Evolutionary conservation across 169 alveolate species (phyloP).

Genomic region (Toxoplasma gondii): DNA sequence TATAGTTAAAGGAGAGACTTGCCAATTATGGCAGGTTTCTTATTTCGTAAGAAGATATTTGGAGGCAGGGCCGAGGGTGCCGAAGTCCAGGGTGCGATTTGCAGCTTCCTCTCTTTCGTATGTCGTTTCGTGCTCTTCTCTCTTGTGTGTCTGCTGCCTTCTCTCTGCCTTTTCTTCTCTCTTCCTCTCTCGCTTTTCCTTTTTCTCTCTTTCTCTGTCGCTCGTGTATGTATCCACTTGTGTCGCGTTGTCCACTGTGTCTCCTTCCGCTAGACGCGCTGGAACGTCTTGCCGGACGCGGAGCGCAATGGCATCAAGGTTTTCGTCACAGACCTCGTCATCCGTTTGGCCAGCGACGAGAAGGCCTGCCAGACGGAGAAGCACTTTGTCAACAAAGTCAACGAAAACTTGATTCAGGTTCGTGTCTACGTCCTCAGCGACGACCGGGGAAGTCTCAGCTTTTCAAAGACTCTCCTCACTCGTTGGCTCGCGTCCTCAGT

Average conservation of each 20-base stretch:
- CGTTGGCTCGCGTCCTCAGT: background rate
- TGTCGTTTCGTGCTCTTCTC: no score
- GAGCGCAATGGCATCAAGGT: slow-evolving; percentile 72
- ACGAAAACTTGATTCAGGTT: slow-evolving; percentile 73
- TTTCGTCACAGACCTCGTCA: slow-evolving; percentile 71
- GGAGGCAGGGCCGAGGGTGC: no score
- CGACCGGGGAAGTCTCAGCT: background rate
- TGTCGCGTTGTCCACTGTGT: background rate
- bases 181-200: background rate
- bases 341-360: slow-evolving; percentile 68
- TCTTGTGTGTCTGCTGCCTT: no score
- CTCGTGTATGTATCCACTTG: background rate
- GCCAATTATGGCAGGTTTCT: no score
- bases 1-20: no score
- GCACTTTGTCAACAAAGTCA: slow-evolving; percentile 76
- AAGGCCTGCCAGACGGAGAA: slow-evolving; percentile 65
- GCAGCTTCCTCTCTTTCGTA: no score
- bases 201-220: background rate
- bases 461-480: background rate
- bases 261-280: slow-evolving; percentile 46
- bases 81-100: no score
- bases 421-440: background rate
- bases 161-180: no score
- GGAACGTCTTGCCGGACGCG: slow-evolving; percentile 63
- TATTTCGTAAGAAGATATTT: no score